Evolutionary conservation across 169 alveolate genomes (phyloP).

Genomic region (Prorocentrum cordatum): DNA sequence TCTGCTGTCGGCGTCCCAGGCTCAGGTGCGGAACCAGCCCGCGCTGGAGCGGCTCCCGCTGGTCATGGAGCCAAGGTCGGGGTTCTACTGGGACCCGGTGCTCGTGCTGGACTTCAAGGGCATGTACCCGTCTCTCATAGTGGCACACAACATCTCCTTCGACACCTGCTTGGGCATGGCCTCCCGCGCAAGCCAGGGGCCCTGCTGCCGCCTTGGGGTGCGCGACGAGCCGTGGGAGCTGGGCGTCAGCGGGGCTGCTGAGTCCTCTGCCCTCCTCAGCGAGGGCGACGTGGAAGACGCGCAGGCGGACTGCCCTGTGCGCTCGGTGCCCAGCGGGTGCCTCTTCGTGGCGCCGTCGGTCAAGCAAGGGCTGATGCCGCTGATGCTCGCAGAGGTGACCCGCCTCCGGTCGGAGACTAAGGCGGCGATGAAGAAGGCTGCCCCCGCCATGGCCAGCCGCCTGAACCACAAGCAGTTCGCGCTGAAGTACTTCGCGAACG

Average conservation of each 20-base stretch:
- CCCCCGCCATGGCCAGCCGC: conserved; percentile 72
- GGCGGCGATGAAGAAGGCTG: background rate
- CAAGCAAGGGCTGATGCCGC: conserved; percentile 11
- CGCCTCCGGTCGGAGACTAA: conserved; percentile 73
- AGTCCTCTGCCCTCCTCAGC: too few species aligned
- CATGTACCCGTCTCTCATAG: conserved; percentile 91
- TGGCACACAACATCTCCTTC: conserved; percentile 92
- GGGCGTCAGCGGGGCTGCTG: too few species aligned
- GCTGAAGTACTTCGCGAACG: conserved; percentile 89
- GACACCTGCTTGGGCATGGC: conserved; percentile 80
- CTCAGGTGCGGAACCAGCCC: conserved; percentile 78
- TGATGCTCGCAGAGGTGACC: conserved; percentile 55
- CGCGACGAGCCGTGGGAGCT: background rate
- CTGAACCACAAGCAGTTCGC: conserved; percentile 91
- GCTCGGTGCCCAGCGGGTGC: conserved; percentile 51
- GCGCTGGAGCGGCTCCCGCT: conserved; percentile 78
- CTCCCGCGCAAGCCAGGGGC: conserved; percentile 15
- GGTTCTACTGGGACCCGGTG: conserved; percentile 88
- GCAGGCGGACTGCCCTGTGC: background rate
- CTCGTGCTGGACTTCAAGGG: conserved; percentile 92
- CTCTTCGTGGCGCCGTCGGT: conserved; percentile 63
- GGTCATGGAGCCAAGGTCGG: conserved; percentile 88
- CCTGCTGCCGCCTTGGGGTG: conserved; percentile 27
- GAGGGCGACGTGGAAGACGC: background rate
- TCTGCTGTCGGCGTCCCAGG: conserved; percentile 45